These are phyloP conservation scores for Phyllosticta citribraziliensis DNA, from an alignment of 2,329 filamentous ascomycete species.

Conservation along the genomic window DNA sequence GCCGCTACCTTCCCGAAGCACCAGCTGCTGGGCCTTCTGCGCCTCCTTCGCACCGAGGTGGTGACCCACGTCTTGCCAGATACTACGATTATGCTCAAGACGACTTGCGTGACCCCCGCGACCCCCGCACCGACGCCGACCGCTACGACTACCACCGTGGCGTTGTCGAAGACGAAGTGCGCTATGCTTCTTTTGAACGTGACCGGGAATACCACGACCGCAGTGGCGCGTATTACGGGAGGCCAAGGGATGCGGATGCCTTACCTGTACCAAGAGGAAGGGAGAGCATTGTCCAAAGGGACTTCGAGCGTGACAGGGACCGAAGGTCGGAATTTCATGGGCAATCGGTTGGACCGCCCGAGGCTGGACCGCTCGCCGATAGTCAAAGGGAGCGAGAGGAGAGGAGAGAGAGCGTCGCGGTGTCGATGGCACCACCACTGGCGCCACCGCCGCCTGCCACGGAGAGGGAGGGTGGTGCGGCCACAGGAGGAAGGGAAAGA, in stretches of 20 bases:
- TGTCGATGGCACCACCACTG: neutral
- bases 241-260: neutral
- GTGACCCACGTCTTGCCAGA: neutral
- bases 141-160: neutral
- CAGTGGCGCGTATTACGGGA: neutral
- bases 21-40: slow-evolving; percentile 42
- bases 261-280: neutral
- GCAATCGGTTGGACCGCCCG: neutral
- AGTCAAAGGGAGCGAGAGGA: neutral
- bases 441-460: neutral
- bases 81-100: neutral
- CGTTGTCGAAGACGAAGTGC: neutral
- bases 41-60: slow-evolving; percentile 37
- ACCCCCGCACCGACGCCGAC: neutral
- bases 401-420: neutral
- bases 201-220: neutral
- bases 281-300: neutral
- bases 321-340: neutral
- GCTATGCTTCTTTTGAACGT: neutral
- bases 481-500: neutral
- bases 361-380: neutral
- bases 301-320: neutral
- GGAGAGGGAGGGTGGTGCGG: neutral
- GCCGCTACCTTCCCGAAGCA: neutral
- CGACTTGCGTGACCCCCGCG: neutral